Evolutionary conservation across 306 rosid genomes (phyloP), one percentile per base, ranked within the genome.

Genomic region (Malus fusca): DNA sequence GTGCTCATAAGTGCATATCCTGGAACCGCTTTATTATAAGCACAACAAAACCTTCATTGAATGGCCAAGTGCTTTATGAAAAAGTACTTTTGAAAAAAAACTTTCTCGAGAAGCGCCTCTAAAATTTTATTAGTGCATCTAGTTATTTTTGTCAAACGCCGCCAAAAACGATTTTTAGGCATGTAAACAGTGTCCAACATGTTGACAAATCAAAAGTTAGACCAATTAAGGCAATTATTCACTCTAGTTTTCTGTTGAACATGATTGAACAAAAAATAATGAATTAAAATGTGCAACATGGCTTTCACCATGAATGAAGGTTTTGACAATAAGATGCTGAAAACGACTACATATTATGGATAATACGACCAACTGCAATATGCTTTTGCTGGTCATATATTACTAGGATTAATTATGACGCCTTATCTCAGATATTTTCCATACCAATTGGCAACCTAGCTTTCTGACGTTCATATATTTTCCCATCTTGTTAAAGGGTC

Each of bases 401-500:
- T 51, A 51, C 21, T 15, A 15, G 55, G 55, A 51, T 5, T 51
- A 51, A 51, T 15, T 40, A 56, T 7, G 43, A 74, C 48, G 31
- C 63, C 69, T 43, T 62, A 62, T 44, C 48, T 62, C 28, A 61
- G 77, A 74, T 62, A 74, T 28, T 43, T 72, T 74, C 77, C 53
- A 43, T 11, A 44, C 30, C 61, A 62, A 74, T 62, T 22, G 61
- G 63, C 69, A 62, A 43, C 14, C 53, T 19, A 44, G 15, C 60
- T 74, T 74, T 21, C 46, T 13, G 40, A 35, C 40, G 14, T 42
- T 22, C 55, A n/a, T 67, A 22, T n/a, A 67, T 67, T 5, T 28
- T 74, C 30, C 3, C 21, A 21, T 40, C 15, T 61, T 61, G 69
- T 68, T 11, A 61, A 61, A 66, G 22, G 15, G 59, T 74, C 77